Evolutionary conservation across 352 stramenopile genomes (phyloP).

Genomic region (Thalassiosira sp.): DNA sequence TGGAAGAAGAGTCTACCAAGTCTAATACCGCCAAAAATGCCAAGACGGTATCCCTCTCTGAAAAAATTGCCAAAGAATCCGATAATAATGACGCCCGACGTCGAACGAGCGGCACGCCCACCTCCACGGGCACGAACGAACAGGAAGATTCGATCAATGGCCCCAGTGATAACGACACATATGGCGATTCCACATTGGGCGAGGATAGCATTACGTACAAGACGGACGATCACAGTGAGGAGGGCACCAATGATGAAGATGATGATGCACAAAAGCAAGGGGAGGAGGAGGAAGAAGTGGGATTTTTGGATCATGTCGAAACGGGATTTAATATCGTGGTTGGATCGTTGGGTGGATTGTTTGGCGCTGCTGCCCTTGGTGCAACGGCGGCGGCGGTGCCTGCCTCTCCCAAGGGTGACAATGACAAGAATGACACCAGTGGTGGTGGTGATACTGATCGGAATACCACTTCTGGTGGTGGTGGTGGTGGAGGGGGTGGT

Average conservation of each 20-base stretch:
- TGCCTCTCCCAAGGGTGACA: background rate
- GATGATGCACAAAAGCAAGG: background rate
- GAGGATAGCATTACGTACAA: slow-evolving; percentile 38
- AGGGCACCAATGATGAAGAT: background rate
- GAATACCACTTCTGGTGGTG: background rate
- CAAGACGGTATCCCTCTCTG: background rate
- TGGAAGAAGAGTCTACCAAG: background rate
- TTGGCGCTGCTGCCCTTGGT: slow-evolving; percentile 6
- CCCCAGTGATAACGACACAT: slow-evolving; percentile 26
- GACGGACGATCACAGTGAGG: background rate
- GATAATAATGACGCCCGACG: too few relatives aligned
- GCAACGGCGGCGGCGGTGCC: background rate
- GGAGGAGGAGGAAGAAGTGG: slow-evolving; percentile 1
- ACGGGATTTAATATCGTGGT: slow-evolving; percentile 20
- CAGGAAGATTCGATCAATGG: too few relatives aligned
- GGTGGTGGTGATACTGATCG: background rate
- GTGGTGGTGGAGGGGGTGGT: background rate
- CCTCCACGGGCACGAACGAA: too few relatives aligned
- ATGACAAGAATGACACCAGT: background rate
- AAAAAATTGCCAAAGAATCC: slow-evolving; percentile 4
- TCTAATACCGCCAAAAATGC: background rate
- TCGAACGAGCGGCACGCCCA: too few relatives aligned
- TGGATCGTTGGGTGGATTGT: slow-evolving; percentile 27
- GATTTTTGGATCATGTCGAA: slow-evolving; percentile 32
- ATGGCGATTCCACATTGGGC: slow-evolving; percentile 32